Base-by-base conservation (phyloP, 768 basidiomycete species). In the Leccinum variicolor region DNA sequence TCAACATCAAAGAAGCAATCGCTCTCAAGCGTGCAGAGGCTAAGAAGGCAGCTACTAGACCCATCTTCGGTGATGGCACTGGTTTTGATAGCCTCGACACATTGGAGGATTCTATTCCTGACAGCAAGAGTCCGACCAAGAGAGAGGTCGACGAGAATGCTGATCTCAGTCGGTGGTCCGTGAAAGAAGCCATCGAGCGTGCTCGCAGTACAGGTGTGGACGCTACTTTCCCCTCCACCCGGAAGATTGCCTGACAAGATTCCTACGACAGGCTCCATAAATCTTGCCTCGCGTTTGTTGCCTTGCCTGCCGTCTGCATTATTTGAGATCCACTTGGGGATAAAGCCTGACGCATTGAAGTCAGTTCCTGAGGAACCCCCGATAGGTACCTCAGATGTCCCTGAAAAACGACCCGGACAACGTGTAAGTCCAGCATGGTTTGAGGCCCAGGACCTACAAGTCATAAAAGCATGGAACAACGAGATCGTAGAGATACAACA, bases 381-480 rank as follows among this genome's bases (percentile, higher is more conserved):
- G 9, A 72, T 79, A 39, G 61, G 77, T 76, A 55, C 73, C 71
- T 21, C 68, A 33, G 73, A 77, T 4, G 60, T 67, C 9, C 61
- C 71, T 14, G 70, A 68, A n/a, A 76, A 74, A 55, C 76, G 76
- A 45, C 70, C 75, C 9, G 76, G 74, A 31, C 76, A 78, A 53
- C 75, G 73, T 31, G 74, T 77, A 50, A 63, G 65, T 21, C 84
- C 87, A 13, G 78, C 87, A 1, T 91, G 91, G 89, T 94, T 85
- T 63, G 90, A 92, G 67, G 87, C 87, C 1, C 86, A 89, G 66
- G 91, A 94, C 71, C 73, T 94, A 21, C 81, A 82, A 36, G 75
- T 88, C 5, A 73, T 94, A 45, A 92, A 91, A 67, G 85, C 84
- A 15, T 87, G 87, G 82, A 87, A 85, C 64, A 93, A 94, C 64